phyloP scores from a whole-genome alignment of 2,329 filamentous ascomycete genomes.

The Fusarium nisikadoi region DNA sequence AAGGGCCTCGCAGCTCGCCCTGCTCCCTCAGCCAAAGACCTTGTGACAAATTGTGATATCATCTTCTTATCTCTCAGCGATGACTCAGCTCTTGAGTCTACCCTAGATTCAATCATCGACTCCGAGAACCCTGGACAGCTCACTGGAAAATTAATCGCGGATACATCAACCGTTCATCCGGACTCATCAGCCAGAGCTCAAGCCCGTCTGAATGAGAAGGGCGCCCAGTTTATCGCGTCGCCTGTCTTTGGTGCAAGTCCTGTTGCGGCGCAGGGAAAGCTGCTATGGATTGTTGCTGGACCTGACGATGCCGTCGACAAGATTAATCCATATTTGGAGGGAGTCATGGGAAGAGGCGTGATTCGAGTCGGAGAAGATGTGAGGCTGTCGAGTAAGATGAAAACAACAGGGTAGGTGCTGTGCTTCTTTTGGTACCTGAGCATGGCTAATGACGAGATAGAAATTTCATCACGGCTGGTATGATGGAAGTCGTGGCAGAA shows the following conservation, averaged over 20 bases:
- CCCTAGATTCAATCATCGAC: conserved; percentile 47
- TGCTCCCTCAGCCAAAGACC: conserved; percentile 31
- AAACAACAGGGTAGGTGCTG: conserved; percentile 56
- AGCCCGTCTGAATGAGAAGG: conserved; percentile 41
- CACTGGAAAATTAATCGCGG: conserved; percentile 56
- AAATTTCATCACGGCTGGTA: conserved; percentile 60
- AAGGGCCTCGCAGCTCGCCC: conserved; percentile 44
- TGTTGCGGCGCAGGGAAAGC: conserved; percentile 56
- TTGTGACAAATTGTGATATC: conserved; percentile 48
- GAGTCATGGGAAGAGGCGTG: conserved; percentile 55
- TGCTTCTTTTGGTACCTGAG: fast-evolving
- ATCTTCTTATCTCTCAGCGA: conserved; percentile 57
- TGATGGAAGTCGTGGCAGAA: conserved; percentile 61
- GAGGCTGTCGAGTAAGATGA: conserved; percentile 57
- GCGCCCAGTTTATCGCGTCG: conserved; percentile 54
- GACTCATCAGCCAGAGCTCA: conserved; percentile 50
- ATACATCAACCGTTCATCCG: conserved; percentile 63
- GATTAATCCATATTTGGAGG: conserved; percentile 53
- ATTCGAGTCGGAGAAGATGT: conserved; percentile 57
- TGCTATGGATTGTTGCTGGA: conserved; percentile 60
- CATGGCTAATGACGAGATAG: conserved; percentile 38
- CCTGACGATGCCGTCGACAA: conserved; percentile 48
- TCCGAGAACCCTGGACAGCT: conserved; percentile 19
- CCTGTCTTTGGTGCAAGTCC: conserved; percentile 64
- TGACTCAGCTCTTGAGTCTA: conserved; percentile 52